These are phyloP conservation scores for Cladosporium austrohemisphaericum DNA, from an alignment of 2,329 filamentous ascomycete species.

Conservation along the genomic window DNA sequence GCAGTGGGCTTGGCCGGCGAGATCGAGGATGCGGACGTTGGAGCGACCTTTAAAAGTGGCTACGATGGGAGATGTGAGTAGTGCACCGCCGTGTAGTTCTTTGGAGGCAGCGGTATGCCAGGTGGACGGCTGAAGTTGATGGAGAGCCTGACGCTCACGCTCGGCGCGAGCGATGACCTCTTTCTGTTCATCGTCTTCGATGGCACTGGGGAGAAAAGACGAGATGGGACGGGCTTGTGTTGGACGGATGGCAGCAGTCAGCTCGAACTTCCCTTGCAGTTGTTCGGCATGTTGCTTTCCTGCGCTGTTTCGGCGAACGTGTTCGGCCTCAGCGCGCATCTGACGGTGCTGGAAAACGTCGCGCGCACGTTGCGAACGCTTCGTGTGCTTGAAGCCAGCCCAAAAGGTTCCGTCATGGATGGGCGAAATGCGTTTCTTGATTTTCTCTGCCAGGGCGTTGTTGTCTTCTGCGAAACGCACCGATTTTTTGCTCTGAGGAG, in stretches of 20 bases:
- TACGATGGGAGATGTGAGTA: slow-evolving; percentile 55
- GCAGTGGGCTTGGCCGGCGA: slow-evolving; percentile 77
- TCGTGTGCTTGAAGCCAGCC: slow-evolving; percentile 61
- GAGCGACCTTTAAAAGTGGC: slow-evolving; percentile 30
- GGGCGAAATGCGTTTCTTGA: slow-evolving; percentile 29
- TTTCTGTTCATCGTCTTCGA: slow-evolving; percentile 35
- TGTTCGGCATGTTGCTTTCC: slow-evolving; percentile 71
- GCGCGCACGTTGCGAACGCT: slow-evolving; percentile 56
- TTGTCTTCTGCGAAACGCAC: slow-evolving; percentile 58
- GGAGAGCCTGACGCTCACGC: slow-evolving; percentile 75
- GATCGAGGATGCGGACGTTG: slow-evolving; percentile 71
- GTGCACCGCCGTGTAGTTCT: slow-evolving; percentile 57
- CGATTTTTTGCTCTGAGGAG: slow-evolving; percentile 60
- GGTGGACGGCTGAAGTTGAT: slow-evolving; percentile 59
- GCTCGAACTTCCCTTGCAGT: slow-evolving; percentile 78
- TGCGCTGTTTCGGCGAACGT: slow-evolving; percentile 74
- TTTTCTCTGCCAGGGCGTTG: slow-evolving; percentile 19
- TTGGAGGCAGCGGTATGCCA: slow-evolving; percentile 63
- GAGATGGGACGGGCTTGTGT: slow-evolving; percentile 44
- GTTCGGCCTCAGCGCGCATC: slow-evolving; percentile 81
- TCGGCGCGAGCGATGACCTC: slow-evolving; percentile 47
- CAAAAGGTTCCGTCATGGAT: slow-evolving; percentile 64
- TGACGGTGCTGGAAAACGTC: slow-evolving; percentile 85
- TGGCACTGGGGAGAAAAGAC: slow-evolving; percentile 36
- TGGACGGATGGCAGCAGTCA: slow-evolving; percentile 51